Base-by-base conservation (phyloP, 108 stramenopile genomes). In the Parietichytrium sp. region DNA sequence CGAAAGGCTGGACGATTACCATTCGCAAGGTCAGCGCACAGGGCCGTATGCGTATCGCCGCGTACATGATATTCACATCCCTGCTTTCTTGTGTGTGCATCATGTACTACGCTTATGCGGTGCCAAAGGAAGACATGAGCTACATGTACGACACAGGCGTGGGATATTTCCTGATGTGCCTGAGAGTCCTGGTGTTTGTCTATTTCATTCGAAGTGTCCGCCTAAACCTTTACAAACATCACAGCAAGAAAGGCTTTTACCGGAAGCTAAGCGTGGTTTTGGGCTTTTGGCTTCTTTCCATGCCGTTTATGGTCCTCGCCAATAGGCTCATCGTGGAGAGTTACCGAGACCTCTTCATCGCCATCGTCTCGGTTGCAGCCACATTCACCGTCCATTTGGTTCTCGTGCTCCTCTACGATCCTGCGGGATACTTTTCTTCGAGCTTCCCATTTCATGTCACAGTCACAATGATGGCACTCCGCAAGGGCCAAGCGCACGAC, bases 1-100 rank as follows among this genome's bases (percentile, higher is more conserved):
- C 3, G n/a, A 72, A 72, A 20, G 61, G 61, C 29, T 72, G 61
- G 61, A 72, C 61, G 10, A 72, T 72, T 72, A 25, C 25, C 2
- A 42, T 25, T 10, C 33, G 61, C 33, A 72, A 72, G 61, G 20
- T 72, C 4, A 45, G 38, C 0, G 61, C 61, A 20, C 36, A 72
- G 45, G 61, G 61, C 13, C 61, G 61, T 18, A 42, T 72, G 10
- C 33, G 42, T 45, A 16, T 72, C 13, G 45, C 42, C 6, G 42
- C 20, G 20, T 72, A 45, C 45, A n/a, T 45, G 33, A 38, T 16
- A 10, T 8, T 72, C 0, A 45, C 23, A 10, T 20, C 45, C 45
- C 45, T 42, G 13, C 38, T 45, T 31, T 72, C 61, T 20, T 31
- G 38, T n/a, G 38, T 72, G 10, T 72, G 38, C 6, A 20, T 38